Evolutionary conservation across 352 stramenopile species (phyloP).

Genomic region (Phytopythium delawarense): DNA sequence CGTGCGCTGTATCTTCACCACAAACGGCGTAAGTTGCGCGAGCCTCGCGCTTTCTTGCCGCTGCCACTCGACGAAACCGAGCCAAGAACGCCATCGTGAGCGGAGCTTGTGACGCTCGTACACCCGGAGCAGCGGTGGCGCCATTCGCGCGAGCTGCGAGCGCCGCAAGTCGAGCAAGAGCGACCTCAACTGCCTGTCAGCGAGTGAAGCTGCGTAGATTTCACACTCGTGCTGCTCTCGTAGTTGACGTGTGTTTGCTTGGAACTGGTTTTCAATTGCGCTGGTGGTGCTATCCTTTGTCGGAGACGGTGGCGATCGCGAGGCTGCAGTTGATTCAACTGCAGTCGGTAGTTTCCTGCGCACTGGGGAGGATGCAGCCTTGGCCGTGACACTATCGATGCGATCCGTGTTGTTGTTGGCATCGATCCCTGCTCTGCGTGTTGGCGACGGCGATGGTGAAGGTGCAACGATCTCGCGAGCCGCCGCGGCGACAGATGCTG

Average conservation of each 20-base stretch:
- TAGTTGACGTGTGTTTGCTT: conserved; percentile 12
- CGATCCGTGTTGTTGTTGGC: neutral
- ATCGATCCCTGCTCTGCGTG: neutral
- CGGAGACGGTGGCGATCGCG: neutral
- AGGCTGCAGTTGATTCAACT: neutral
- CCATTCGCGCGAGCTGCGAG: conserved; percentile 4
- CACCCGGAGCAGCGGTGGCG: conserved; percentile 43
- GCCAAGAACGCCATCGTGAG: conserved; percentile 35
- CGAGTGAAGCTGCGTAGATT: conserved; percentile 16
- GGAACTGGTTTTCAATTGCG: conserved; percentile 14
- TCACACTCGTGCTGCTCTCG: conserved; percentile 24
- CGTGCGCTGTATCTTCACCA: conserved; percentile 52
- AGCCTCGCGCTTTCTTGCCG: conserved; percentile 32
- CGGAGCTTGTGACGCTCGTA: conserved; percentile 38
- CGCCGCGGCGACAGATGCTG: conserved; percentile 26
- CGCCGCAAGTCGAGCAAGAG: conserved; percentile 39
- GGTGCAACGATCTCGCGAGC: conserved; percentile 48
- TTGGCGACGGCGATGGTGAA: conserved; percentile 11
- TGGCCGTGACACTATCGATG: neutral
- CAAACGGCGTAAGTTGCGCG: conserved; percentile 33
- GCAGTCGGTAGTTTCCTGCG: neutral
- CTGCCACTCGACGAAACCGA: conserved; percentile 40
- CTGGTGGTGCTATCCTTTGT: conserved; percentile 1
- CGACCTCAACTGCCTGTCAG: conserved; percentile 24
- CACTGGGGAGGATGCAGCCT: neutral